Evolutionary conservation across 768 basidiomycete species (phyloP).

Genomic region (Scleroderma bovista): DNA sequence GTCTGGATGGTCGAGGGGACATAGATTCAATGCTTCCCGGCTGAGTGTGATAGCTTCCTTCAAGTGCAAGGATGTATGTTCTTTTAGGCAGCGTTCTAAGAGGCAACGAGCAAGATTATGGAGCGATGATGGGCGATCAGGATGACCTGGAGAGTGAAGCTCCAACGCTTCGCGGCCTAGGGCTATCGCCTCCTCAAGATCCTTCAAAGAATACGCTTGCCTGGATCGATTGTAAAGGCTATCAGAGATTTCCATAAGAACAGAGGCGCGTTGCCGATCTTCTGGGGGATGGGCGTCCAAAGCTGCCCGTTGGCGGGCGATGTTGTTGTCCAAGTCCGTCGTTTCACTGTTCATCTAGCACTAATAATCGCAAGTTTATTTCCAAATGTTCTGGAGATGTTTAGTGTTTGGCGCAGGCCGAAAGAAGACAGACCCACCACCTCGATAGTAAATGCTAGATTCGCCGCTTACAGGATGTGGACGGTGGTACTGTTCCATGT

Average conservation of each 20-base stretch:
- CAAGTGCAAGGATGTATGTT: neutral
- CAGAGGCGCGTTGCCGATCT: neutral
- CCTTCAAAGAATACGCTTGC: neutral
- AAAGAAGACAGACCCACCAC: no score
- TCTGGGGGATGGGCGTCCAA: slow-evolving; percentile 5
- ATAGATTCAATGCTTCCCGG: neutral
- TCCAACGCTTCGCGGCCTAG: neutral
- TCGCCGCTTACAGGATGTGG: no score
- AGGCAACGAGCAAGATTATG: slow-evolving; percentile 17
- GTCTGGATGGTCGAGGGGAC: neutral
- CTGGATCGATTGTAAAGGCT: neutral
- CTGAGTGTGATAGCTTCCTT: neutral
- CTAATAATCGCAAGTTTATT: no score
- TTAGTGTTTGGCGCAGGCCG: no score
- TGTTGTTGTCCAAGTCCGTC: slow-evolving; percentile 12
- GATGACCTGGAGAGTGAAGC: neutral
- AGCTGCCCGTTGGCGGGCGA: slow-evolving; percentile 3
- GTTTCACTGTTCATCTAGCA: no score
- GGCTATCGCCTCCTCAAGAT: neutral
- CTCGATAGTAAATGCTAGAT: no score
- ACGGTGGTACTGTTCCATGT: no score
- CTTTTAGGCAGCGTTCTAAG: slow-evolving; percentile 31
- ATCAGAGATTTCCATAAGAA: slow-evolving; percentile 8
- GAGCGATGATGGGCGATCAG: neutral
- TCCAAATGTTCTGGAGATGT: no score